These are phyloP conservation scores for Plantago coronopus DNA, from an alignment of 305 asterid species.

Conservation along the genomic window DNA sequence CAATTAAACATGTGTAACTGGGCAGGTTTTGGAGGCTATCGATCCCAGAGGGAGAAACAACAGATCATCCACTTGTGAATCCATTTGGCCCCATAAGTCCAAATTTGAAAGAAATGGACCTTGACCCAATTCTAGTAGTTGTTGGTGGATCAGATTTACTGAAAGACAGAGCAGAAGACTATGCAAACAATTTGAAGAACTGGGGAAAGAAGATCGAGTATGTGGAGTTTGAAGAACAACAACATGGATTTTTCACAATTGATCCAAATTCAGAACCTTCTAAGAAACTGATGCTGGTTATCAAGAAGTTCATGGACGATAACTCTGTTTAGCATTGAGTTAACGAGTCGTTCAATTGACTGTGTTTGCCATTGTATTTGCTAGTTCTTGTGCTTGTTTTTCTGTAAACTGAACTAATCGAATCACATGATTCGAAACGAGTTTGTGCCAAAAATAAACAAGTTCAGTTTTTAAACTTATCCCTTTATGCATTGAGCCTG, in stretches of 20 bases:
- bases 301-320: conserved; percentile 41
- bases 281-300: conserved; percentile 36
- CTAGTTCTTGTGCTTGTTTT: not conserved
- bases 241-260: conserved; percentile 72
- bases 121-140: conserved; percentile 59
- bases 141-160: conserved; percentile 61
- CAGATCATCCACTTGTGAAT: conserved; percentile 58
- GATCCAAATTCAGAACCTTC: conserved; percentile 51
- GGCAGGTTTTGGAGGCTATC: conserved; percentile 67
- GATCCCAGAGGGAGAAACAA: conserved; percentile 46
- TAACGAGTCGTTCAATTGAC: no score
- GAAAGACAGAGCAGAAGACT: conserved; percentile 57
- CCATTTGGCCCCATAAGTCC: conserved; percentile 65
- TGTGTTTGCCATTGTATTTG: not conserved
- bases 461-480: no score
- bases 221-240: conserved; percentile 75
- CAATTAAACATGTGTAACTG: not conserved
- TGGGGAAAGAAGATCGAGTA: conserved; percentile 59
- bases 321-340: conserved; percentile 26
- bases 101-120: conserved; percentile 30
- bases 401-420: no score
- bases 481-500: no score
- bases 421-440: no score
- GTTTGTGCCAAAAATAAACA: no score
- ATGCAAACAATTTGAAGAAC: conserved; percentile 38